phyloP scores from a whole-genome alignment of 1,139 yeast genomes.

The Suhomyces maxii region DNA sequence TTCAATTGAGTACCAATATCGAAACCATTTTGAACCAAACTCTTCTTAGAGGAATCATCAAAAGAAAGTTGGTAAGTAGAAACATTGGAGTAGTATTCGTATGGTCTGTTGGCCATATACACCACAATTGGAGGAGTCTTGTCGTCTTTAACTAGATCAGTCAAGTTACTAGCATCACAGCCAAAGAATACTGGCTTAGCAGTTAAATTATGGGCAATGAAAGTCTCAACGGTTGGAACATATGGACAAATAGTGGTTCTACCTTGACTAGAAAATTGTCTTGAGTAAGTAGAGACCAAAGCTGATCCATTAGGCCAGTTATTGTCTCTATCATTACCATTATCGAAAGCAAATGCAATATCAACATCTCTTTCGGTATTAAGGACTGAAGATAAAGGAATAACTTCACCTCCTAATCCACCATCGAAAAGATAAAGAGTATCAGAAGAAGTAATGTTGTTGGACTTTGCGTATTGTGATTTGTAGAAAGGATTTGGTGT shows the following conservation, averaged over 20 bases:
- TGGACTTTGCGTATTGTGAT: constrained; percentile 38
- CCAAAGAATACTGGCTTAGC: constrained; percentile 82
- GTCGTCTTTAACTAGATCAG: constrained; percentile 35
- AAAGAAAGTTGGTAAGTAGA: constrained; percentile 72
- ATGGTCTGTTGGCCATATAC: constrained; percentile 78
- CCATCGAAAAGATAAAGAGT: constrained; percentile 44
- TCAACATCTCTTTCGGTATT: constrained; percentile 39
- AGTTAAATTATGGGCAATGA: constrained; percentile 52
- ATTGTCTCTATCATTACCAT: constrained; percentile 38
- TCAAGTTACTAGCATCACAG: constrained; percentile 69
- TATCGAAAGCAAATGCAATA: constrained; percentile 40
- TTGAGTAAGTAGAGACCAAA: constrained; percentile 52
- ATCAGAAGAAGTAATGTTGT: constrained; percentile 28
- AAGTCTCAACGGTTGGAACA: constrained; percentile 75
- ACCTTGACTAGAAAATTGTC: constrained; percentile 67
- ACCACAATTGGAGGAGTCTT: constrained; percentile 69
- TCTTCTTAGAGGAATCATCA: constrained; percentile 54
- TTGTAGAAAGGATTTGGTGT: constrained; percentile 53
- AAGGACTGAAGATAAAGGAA: constrained; percentile 38
- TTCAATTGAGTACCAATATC: constrained; percentile 74
- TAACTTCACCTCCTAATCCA: constrained; percentile 40
- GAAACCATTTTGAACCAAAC: constrained; percentile 76
- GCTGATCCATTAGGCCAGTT: constrained; percentile 47
- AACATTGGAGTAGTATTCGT: constrained; percentile 64
- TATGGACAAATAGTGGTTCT: constrained; percentile 74